Conservation (phyloP, 78 protist species). For the Monosiga brevicollis region DNA sequence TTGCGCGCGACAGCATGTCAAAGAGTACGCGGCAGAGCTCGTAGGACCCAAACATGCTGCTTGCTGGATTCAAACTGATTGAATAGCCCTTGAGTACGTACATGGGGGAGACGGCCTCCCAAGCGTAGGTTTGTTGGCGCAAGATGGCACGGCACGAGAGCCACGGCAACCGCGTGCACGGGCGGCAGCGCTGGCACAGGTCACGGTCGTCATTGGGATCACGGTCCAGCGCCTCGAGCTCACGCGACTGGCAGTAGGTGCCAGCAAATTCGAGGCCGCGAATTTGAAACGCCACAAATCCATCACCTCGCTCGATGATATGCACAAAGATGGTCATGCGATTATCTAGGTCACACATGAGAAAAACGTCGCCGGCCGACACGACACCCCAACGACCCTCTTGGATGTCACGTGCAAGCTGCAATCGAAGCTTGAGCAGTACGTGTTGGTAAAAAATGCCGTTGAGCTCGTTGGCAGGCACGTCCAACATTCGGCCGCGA, state of each 20-base stretch:
- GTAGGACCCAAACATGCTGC: background rate
- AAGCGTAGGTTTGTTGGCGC: background rate
- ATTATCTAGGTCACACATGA: background rate
- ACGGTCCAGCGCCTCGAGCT: conserved; percentile 1
- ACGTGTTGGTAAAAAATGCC: background rate
- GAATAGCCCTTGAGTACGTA: background rate
- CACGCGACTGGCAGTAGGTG: conserved; percentile 9
- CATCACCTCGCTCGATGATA: conserved; percentile 2
- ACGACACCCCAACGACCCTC: background rate
- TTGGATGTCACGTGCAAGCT: background rate
- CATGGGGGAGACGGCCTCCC: background rate
- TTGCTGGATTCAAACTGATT: background rate
- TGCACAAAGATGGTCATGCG: conserved; percentile 1
- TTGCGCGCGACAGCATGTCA: background rate
- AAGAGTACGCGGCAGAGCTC: background rate
- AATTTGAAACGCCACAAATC: conserved; percentile 14
- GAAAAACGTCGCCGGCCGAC: background rate
- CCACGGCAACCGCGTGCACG: no score
- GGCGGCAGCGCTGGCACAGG: background rate
- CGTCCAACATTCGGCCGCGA: background rate
- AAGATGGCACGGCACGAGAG: background rate
- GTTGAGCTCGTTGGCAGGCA: background rate
- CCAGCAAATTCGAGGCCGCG: conserved; percentile 25
- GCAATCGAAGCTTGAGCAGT: background rate
- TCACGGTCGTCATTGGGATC: background rate